These are phyloP conservation scores for Trichoderma simmonsii DNA, from an alignment of 2,329 filamentous ascomycete genomes.

Conservation along the genomic window DNA sequence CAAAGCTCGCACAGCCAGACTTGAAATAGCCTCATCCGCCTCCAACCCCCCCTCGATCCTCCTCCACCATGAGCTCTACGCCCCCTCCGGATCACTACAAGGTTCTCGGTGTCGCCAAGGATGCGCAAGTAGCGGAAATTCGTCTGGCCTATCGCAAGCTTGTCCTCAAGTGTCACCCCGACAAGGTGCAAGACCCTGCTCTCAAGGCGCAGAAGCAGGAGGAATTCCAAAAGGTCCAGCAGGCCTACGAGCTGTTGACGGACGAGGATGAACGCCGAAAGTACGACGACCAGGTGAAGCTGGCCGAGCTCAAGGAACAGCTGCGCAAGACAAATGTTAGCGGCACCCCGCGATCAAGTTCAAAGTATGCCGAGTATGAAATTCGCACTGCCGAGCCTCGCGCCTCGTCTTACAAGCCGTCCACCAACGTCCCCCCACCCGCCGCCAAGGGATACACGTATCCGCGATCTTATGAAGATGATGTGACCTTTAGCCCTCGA, in stretches of 20 bases:
- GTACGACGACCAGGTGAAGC: slow-evolving; percentile 73
- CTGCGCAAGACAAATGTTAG: slow-evolving; percentile 40
- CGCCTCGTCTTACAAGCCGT: slow-evolving; percentile 39
- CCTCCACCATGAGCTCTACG: slow-evolving; percentile 43
- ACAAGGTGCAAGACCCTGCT: slow-evolving; percentile 78
- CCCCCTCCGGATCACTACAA: slow-evolving; percentile 73
- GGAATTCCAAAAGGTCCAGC: slow-evolving; percentile 88
- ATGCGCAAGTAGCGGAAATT: slow-evolving; percentile 69
- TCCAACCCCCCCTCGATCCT: neutral
- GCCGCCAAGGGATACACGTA: slow-evolving; percentile 34
- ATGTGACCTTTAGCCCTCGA: slow-evolving; percentile 36
- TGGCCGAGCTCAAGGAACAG: slow-evolving; percentile 63
- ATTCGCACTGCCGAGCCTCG: slow-evolving; percentile 51
- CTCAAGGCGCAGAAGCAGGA: slow-evolving; percentile 76
- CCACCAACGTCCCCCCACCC: slow-evolving; percentile 31
- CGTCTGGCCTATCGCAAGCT: slow-evolving; percentile 80
- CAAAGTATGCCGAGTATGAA: slow-evolving; percentile 40
- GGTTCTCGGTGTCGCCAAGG: slow-evolving; percentile 68
- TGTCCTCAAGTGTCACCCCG: slow-evolving; percentile 83
- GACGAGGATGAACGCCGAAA: slow-evolving; percentile 68
- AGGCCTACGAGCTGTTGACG: slow-evolving; percentile 86
- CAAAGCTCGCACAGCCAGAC: neutral
- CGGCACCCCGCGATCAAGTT: slow-evolving; percentile 40
- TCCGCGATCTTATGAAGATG: slow-evolving; percentile 48
- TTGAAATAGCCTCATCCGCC: slow-evolving; percentile 14